These are phyloP conservation scores for Rhynchosporium agropyri DNA, from an alignment of 2,329 filamentous ascomycete species.

Conservation along the genomic window DNA sequence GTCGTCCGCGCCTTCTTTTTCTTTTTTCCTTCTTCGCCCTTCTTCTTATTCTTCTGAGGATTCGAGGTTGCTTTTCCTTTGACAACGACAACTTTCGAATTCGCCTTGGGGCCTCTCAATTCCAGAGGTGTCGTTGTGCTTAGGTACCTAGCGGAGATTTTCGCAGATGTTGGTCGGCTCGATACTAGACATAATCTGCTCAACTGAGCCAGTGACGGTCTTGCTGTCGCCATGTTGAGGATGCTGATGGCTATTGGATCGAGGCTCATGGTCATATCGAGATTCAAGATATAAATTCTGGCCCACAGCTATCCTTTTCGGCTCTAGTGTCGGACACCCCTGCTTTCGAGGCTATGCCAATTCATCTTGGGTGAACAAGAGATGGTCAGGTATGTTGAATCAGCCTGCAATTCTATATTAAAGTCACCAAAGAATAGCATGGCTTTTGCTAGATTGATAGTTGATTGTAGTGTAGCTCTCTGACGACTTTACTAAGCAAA, in stretches of 20 bases:
- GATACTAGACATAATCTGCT: conserved; percentile 37
- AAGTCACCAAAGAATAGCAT: too few species aligned
- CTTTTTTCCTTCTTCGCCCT: conserved; percentile 39
- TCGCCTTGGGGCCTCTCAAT: conserved; percentile 9
- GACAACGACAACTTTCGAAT: conserved; percentile 32
- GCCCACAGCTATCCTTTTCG: conserved; percentile 11
- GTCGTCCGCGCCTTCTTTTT: conserved; percentile 41
- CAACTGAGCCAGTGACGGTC: conserved; percentile 42
- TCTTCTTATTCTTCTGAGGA: conserved; percentile 40
- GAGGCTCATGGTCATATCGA: conserved; percentile 6
- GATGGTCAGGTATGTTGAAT: too few species aligned
- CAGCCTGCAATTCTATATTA: too few species aligned
- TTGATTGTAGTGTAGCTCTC: too few species aligned
- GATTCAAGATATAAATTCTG: conserved; percentile 17
- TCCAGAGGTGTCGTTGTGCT: conserved; percentile 32
- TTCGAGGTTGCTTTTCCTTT: conserved; percentile 28
- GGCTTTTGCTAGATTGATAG: too few species aligned
- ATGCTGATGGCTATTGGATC: conserved; percentile 10
- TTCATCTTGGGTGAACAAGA: not conserved
- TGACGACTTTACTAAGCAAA: too few species aligned
- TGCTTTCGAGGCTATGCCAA: conserved; percentile 4
- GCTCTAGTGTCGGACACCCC: conserved; percentile 21
- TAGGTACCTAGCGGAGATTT: conserved; percentile 29
- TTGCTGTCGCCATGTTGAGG: conserved; percentile 37
- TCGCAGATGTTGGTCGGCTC: conserved; percentile 23